Evolutionary conservation across 306 rosid species (phyloP), one percentile per base, ranked within the genome.

Genomic region (Astragalus membranaceus): DNA sequence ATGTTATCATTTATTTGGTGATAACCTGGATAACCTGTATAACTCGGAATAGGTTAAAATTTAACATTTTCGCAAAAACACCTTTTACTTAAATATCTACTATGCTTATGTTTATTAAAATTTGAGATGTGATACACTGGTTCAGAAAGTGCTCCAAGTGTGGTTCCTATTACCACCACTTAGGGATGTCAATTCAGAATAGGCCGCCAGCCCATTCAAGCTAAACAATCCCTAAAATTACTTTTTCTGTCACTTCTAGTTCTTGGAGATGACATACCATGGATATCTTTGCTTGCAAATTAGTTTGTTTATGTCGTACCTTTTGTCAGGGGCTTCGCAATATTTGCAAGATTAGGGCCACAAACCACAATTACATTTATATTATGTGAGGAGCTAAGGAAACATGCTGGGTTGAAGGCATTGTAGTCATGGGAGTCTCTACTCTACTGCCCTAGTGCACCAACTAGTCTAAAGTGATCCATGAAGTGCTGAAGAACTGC

Each of bases 321-420:
- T 68, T 59, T 72, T 73, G 58, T 72, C 89, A 94, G 99, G 88
- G 94, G 99, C 56, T 85, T 94, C 47, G 82, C 96, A 29, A 83
- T 86, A 51, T 89, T 88, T 64, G 92, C 97, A 69, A 85, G 97
- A 83, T 75, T 94, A 78, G 97, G 97, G 59, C 99, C 99, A 7
- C 99, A 94, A 82, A 89, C 97, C 67, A 91, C 92, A 69, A 89
- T 91, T 36, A 94, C 96, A 60, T 89, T 94, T 49, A 47, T 94
- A 73, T 78, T 91, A 26, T 89, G 87, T 8, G 99, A 94, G 92
- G 85, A 91, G 86, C 83, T 94, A 44, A 94, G 99, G 13, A 79
- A 83, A 66, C 83, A 78, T 77, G 83, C 91, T 29, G 97, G 97
- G 75, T 74, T 94, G 80, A 85, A 83, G 11, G 99, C 96, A 78